Conservation (phyloP, 2,329 filamentous ascomycete genomes). For the Eutypella sp. region DNA sequence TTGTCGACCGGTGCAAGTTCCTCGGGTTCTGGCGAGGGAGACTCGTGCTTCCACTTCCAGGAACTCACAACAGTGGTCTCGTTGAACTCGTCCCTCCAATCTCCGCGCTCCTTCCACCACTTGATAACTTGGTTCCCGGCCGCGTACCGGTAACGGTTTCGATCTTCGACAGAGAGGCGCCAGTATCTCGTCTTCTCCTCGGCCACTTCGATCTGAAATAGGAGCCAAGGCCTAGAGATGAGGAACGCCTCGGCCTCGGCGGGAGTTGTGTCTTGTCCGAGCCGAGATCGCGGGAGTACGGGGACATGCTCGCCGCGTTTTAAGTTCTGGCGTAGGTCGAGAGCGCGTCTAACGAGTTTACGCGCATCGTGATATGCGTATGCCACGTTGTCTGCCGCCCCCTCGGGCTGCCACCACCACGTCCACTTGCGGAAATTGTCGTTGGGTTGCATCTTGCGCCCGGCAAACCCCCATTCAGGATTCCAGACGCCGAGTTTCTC, state of each 20-base stretch:
- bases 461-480: constrained; percentile 13
- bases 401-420: constrained; percentile 6
- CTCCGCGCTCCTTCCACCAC: constrained; percentile 11
- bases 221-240: constrained; percentile 15
- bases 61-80: neutral
- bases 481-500: constrained; percentile 17
- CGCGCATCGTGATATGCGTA: neutral
- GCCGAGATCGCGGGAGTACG: constrained; percentile 1
- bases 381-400: neutral
- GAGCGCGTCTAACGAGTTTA: constrained; percentile 1
- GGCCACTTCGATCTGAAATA: constrained; percentile 10
- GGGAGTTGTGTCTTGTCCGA: constrained; percentile 4
- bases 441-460: constrained; percentile 5
- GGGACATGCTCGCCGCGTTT: constrained; percentile 3
- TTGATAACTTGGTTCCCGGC: constrained; percentile 7
- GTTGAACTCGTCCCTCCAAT: constrained; percentile 9
- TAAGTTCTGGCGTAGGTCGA: neutral
- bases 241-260: constrained; percentile 10
- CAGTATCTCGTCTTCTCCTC: constrained; percentile 10
- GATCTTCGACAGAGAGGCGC: constrained; percentile 6
- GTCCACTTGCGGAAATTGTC: constrained; percentile 9
- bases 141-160: constrained; percentile 1
- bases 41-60: constrained; percentile 16
- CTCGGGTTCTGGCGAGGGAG: constrained; percentile 13
- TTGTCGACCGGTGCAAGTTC: constrained; percentile 6